Conservation (phyloP, 805 yeast genomes). For the Candida broadrunensis region DNA sequence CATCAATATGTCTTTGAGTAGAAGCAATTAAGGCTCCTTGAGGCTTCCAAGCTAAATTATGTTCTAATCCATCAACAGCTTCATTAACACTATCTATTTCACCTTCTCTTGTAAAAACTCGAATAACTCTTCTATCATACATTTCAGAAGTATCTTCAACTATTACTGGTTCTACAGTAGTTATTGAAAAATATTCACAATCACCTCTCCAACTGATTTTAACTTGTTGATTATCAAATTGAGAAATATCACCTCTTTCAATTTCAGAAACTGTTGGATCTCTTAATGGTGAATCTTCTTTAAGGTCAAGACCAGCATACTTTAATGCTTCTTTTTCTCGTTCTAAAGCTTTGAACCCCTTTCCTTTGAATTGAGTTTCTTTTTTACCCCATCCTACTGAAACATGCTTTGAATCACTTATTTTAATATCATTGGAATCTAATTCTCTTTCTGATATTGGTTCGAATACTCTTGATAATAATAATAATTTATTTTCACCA, state of each 20-base stretch:
- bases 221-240: constrained; percentile 47
- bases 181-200: constrained; percentile 75
- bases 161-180: constrained; percentile 53
- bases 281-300: constrained; percentile 54
- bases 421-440: constrained; percentile 56
- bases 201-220: constrained; percentile 94
- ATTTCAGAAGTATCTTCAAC: constrained; percentile 35
- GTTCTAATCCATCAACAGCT: constrained; percentile 81
- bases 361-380: constrained; percentile 95
- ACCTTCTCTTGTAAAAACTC: constrained; percentile 83
- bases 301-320: constrained; percentile 67
- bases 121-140: constrained; percentile 64
- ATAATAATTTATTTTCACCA: constrained; percentile 52
- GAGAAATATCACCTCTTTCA: constrained; percentile 64
- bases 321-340: constrained; percentile 55
- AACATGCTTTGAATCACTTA: constrained; percentile 70
- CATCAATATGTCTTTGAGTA: constrained; percentile 62
- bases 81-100: constrained; percentile 78
- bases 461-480: constrained; percentile 76
- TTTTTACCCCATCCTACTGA: constrained; percentile 98
- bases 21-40: constrained; percentile 86
- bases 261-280: constrained; percentile 86
- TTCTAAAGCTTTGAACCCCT: constrained; percentile 80
- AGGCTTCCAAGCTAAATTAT: constrained; percentile 80
- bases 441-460: constrained; percentile 67